Conservation (phyloP, 768 basidiomycete genomes). For the Serendipita indica region DNA sequence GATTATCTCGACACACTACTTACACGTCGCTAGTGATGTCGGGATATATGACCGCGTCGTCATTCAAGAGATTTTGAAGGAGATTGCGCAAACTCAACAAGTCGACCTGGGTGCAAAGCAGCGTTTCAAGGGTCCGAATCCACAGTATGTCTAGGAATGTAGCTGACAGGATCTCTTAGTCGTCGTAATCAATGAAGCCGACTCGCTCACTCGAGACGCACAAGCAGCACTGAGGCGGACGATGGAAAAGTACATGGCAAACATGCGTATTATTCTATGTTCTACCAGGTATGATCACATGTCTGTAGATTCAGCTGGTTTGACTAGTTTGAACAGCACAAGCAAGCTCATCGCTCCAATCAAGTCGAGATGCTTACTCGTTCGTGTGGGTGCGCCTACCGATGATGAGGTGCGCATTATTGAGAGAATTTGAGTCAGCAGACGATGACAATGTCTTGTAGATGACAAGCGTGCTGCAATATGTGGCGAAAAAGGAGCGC, state of each 20-base stretch:
- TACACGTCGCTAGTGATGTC: slow-evolving; percentile 52
- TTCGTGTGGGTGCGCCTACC: slow-evolving; percentile 82
- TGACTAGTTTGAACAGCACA: slow-evolving; percentile 49
- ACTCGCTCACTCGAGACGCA: slow-evolving; percentile 85
- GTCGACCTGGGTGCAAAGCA: slow-evolving; percentile 92
- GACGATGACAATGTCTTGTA: slow-evolving; percentile 21
- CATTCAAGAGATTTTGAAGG: slow-evolving; percentile 92
- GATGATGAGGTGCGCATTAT: slow-evolving; percentile 45
- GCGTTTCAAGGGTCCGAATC: slow-evolving; percentile 72
- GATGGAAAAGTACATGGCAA: slow-evolving; percentile 99
- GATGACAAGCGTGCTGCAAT: slow-evolving; percentile 67
- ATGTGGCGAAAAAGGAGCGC: slow-evolving; percentile 65
- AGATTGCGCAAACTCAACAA: slow-evolving; percentile 97
- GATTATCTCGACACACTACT: not conserved
- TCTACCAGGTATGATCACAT: slow-evolving; percentile 26
- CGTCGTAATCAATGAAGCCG: slow-evolving; percentile 97
- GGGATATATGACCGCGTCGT: slow-evolving; percentile 91
- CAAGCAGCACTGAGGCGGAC: slow-evolving; percentile 93
- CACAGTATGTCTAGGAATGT: not conserved
- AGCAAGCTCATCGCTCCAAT: slow-evolving; percentile 94
- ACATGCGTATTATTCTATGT: slow-evolving; percentile 91
- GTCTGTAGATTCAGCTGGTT: not conserved
- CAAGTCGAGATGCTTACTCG: slow-evolving; percentile 82
- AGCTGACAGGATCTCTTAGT: slow-evolving; percentile 32
- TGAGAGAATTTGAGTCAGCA: not conserved